A percentile compares a stretch with the other conserved stretches of the same genome.
Conservation (phyloP, 2,329 filamentous ascomycete genomes). For the Beauveria sp. region DNA sequence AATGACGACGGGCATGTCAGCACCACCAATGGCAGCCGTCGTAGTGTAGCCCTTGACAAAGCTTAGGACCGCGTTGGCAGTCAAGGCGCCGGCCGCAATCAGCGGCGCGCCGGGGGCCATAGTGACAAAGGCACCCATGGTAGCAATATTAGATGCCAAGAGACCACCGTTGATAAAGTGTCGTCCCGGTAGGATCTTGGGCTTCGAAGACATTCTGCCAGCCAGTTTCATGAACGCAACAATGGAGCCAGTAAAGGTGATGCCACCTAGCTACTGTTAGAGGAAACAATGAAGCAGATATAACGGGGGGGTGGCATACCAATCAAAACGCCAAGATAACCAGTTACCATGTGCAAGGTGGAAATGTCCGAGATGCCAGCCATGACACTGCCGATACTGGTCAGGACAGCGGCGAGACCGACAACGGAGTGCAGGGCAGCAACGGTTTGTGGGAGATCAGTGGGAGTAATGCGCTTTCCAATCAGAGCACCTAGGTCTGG, state of each 20-base stretch:
- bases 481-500: constrained; percentile 56
- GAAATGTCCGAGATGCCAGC: constrained; percentile 62
- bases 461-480: constrained; percentile 79
- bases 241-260: constrained; percentile 86
- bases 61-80: constrained; percentile 67
- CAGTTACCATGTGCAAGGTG: constrained; percentile 75
- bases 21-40: constrained; percentile 82
- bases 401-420: constrained; percentile 79
- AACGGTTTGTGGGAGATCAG: constrained; percentile 81
- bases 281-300: neutral
- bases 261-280: constrained; percentile 43
- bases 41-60: constrained; percentile 85
- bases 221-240: constrained; percentile 85
- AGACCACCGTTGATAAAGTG: constrained; percentile 70
- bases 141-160: constrained; percentile 68
- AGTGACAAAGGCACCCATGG: constrained; percentile 75
- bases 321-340: constrained; percentile 79
- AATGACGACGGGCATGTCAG: constrained; percentile 89
- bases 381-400: constrained; percentile 81
- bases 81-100: constrained; percentile 70
- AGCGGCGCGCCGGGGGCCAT: constrained; percentile 72
- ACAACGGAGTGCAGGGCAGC: constrained; percentile 86
- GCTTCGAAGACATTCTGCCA: constrained; percentile 72
- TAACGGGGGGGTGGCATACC: constrained; percentile 29
- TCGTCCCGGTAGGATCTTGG: constrained; percentile 63